These are phyloP conservation scores for Saccharomycopsis javanensis DNA, from an alignment of 805 yeast species.

Conservation along the genomic window DNA sequence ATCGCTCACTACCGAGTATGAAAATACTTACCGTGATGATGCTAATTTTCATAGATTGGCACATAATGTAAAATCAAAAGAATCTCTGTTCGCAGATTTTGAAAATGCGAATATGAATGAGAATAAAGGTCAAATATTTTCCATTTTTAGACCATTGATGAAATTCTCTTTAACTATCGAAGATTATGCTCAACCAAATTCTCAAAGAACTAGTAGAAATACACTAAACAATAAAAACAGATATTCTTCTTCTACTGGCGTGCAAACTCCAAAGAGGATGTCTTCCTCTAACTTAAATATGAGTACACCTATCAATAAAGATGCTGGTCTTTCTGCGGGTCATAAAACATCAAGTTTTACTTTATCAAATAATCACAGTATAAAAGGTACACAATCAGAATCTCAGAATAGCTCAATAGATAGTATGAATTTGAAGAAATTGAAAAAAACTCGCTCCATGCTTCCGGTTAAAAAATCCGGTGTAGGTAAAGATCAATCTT, in stretches of 20 bases:
- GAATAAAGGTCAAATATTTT: not conserved
- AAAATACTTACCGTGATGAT: slow-evolving; percentile 7
- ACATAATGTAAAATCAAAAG: not conserved
- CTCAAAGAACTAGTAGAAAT: not conserved
- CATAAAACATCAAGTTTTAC: not conserved
- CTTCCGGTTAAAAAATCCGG: not conserved
- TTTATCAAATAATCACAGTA: not conserved
- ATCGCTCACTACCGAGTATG: not conserved
- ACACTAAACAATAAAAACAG: not conserved
- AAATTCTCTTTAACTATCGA: not conserved
- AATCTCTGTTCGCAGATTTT: not conserved
- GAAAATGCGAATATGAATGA: not conserved
- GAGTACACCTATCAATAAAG: not conserved
- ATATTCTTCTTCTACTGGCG: not conserved
- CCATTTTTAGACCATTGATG: not conserved
- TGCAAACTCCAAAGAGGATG: not conserved
- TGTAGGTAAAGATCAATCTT: not conserved
- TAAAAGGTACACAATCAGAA: not conserved
- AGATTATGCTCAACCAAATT: not conserved
- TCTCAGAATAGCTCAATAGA: not conserved
- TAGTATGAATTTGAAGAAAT: not conserved
- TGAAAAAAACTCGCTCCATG: not conserved
- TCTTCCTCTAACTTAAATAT: not conserved
- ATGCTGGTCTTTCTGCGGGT: no score
- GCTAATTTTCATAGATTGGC: slow-evolving; percentile 9